Evolutionary conservation across 805 yeast species (phyloP).

Genomic region (Candida sithepensis): DNA sequence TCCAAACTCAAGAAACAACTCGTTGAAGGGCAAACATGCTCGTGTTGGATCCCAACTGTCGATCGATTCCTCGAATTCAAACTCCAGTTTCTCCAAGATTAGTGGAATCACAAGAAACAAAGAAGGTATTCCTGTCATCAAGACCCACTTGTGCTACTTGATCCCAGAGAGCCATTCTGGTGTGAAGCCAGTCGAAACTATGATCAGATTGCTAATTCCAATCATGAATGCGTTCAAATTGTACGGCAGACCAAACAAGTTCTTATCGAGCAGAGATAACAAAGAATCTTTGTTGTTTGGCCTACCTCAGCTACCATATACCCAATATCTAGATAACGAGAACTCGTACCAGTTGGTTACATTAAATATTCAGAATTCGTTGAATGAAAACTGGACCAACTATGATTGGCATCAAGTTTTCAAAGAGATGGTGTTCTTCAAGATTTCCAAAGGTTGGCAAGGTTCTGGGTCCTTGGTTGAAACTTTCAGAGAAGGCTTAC

Average conservation of each 20-base stretch:
- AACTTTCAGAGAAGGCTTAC: conserved; percentile 28
- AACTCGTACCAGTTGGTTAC: conserved; percentile 29
- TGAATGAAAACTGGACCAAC: conserved; percentile 29
- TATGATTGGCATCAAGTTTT: conserved; percentile 35
- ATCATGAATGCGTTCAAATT: conserved; percentile 65
- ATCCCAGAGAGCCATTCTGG: conserved; percentile 74
- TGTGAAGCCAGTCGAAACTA: conserved; percentile 67
- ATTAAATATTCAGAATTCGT: conserved; percentile 30
- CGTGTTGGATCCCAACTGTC: conserved; percentile 25
- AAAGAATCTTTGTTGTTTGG: conserved; percentile 60
- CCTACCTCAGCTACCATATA: conserved; percentile 69
- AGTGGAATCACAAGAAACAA: conserved; percentile 15
- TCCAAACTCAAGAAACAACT: conserved; percentile 18
- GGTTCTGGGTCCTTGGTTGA: conserved; percentile 34
- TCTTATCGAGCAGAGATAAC: conserved; percentile 32
- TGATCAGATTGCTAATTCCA: conserved; percentile 67
- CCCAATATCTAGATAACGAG: conserved; percentile 46
- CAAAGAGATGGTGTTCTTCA: conserved; percentile 33
- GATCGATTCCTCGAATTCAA: conserved; percentile 22
- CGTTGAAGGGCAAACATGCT: conserved; percentile 5
- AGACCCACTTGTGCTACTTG: conserved; percentile 29
- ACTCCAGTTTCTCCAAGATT: conserved; percentile 8
- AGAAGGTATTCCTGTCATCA: conserved; percentile 20
- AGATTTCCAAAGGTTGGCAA: conserved; percentile 33
- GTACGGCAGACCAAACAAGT: conserved; percentile 69